phyloP scores from a whole-genome alignment of 2,329 filamentous ascomycete genomes.

The Emmonsia crescens region DNA sequence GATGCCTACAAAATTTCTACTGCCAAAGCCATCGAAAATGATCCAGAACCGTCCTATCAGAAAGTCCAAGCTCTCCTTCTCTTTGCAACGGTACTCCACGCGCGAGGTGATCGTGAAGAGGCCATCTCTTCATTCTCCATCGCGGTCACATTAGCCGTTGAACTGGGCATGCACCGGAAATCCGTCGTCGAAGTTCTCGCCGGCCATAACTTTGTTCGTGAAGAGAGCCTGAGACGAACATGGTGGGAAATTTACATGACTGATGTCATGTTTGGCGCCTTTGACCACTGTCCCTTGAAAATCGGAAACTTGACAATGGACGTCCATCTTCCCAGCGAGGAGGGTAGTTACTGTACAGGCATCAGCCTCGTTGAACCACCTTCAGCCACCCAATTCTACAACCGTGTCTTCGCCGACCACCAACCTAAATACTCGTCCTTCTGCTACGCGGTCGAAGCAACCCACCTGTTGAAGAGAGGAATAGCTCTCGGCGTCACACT shows the following conservation, averaged over 20 bases:
- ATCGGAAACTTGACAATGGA: conserved; percentile 61
- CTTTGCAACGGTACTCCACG: conserved; percentile 66
- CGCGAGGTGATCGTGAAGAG: conserved; percentile 58
- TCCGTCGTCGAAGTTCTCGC: conserved; percentile 56
- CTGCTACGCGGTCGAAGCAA: conserved; percentile 71
- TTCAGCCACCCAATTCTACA: conserved; percentile 65
- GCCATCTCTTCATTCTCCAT: conserved; percentile 56
- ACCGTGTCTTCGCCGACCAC: conserved; percentile 60
- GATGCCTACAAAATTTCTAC: conserved; percentile 33
- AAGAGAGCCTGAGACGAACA: conserved; percentile 76
- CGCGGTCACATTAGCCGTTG: conserved; percentile 60
- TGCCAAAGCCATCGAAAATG: conserved; percentile 21
- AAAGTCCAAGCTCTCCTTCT: conserved; percentile 71
- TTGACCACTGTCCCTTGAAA: conserved; percentile 42
- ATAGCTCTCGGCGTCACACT: conserved; percentile 39
- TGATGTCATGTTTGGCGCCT: conserved; percentile 73
- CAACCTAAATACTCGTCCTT: conserved; percentile 66
- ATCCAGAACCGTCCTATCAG: conserved; percentile 42
- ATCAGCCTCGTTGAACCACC: conserved; percentile 49
- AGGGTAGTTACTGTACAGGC: conserved; percentile 47
- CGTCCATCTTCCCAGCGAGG: conserved; percentile 70
- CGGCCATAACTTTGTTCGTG: conserved; percentile 53
- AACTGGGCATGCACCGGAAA: conserved; percentile 63
- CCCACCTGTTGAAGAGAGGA: conserved; percentile 66
- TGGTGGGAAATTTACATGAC: conserved; percentile 85